Evolutionary conservation across 2,329 filamentous ascomycete genomes (phyloP).

Genomic region (Tothia fuscella): DNA sequence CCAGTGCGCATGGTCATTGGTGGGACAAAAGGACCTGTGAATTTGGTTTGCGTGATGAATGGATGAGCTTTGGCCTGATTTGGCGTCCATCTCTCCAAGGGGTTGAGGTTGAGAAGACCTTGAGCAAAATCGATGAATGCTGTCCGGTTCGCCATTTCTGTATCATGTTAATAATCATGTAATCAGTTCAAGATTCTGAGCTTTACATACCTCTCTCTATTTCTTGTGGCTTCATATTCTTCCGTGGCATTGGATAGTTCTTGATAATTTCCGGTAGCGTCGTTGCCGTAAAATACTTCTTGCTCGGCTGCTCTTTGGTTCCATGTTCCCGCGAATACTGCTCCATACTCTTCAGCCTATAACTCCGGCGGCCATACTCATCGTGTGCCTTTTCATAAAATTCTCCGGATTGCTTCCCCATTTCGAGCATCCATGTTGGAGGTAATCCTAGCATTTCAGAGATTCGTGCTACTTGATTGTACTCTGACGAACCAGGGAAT

Average conservation of each 20-base stretch:
- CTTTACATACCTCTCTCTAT: slow-evolving; percentile 72
- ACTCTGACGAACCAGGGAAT: slow-evolving; percentile 95
- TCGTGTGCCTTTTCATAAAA: slow-evolving; percentile 92
- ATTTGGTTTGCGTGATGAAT: slow-evolving; percentile 98
- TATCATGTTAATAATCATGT: slow-evolving; percentile 13
- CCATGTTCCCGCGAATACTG: slow-evolving; percentile 93
- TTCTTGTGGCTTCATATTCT: slow-evolving; percentile 98
- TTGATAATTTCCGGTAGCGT: slow-evolving; percentile 95
- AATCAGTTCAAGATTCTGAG: not conserved
- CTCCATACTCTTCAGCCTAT: slow-evolving; percentile 92
- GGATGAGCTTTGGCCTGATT: slow-evolving; percentile 95
- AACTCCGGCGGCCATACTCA: slow-evolving; percentile 83
- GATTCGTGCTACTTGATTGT: slow-evolving; percentile 94
- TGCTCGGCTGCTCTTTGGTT: slow-evolving; percentile 97
- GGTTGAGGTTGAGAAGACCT: slow-evolving; percentile 85
- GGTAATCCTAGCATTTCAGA: slow-evolving; percentile 96
- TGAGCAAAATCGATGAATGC: slow-evolving; percentile 98
- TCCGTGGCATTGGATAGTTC: slow-evolving; percentile 93
- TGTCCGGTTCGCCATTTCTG: slow-evolving; percentile 96
- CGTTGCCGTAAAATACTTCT: slow-evolving; percentile 96
- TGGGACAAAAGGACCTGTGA: slow-evolving; percentile 87
- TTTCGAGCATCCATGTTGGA: slow-evolving; percentile 97
- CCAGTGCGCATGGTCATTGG: slow-evolving; percentile 93
- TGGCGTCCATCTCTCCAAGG: slow-evolving; percentile 91
- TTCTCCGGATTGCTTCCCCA: slow-evolving; percentile 93